Conservation (phyloP, 2,329 filamentous ascomycete genomes). For the Phialophora expanda region DNA sequence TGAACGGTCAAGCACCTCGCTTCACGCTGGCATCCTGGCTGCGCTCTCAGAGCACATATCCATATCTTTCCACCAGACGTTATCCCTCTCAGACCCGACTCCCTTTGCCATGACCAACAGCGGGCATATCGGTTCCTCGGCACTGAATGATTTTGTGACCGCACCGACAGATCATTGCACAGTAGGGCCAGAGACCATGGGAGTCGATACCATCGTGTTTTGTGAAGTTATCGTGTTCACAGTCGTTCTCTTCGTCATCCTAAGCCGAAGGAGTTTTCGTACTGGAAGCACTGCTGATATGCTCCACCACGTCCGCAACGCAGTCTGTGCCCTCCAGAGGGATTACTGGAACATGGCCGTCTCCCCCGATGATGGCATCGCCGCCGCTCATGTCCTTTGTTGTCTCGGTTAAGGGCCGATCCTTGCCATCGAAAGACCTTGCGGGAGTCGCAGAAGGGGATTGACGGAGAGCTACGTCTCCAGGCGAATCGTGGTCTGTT, state of each 20-base stretch:
- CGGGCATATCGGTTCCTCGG: slow-evolving; percentile 9
- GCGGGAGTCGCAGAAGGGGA: background rate
- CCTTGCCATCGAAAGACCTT: background rate
- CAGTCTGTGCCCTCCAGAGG: background rate
- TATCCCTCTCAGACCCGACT: background rate
- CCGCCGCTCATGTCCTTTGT: background rate
- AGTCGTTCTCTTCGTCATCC: background rate
- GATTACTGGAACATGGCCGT: background rate
- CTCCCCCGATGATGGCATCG: background rate
- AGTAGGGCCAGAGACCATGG: slow-evolving; percentile 21
- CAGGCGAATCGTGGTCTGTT: background rate
- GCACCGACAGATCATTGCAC: slow-evolving; percentile 18
- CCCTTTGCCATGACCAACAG: slow-evolving; percentile 15
- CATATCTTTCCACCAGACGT: background rate
- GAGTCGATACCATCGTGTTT: slow-evolving; percentile 17
- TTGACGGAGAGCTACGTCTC: background rate
- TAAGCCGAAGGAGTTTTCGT: background rate
- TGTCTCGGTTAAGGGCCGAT: background rate
- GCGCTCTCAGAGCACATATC: background rate
- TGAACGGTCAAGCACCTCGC: background rate
- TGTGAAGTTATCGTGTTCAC: slow-evolving; percentile 3
- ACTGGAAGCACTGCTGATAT: background rate
- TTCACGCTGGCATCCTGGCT: background rate
- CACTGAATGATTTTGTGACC: slow-evolving; percentile 5
- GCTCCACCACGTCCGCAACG: background rate